Evolutionary conservation across 2,329 filamentous ascomycete genomes (phyloP).

Genomic region (Monilinia aucupariae): DNA sequence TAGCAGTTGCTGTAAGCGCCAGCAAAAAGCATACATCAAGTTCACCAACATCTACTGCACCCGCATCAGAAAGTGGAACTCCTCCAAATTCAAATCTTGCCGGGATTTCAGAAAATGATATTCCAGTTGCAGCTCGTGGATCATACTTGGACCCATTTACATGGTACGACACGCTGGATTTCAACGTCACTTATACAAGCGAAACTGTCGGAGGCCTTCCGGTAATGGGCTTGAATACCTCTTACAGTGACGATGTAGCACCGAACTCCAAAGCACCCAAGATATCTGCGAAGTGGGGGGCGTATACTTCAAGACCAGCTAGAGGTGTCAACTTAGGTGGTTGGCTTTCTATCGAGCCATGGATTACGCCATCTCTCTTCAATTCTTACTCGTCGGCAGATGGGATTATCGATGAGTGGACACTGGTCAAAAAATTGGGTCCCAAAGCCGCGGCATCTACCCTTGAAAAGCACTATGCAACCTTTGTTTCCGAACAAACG

Average conservation of each 20-base stretch:
- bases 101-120: conserved; percentile 43
- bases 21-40: conserved; percentile 52
- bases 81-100: conserved; percentile 44
- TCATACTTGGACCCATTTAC: conserved; percentile 82
- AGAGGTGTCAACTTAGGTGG: conserved; percentile 90
- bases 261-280: conserved; percentile 78
- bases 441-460: conserved; percentile 54
- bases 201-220: conserved; percentile 80
- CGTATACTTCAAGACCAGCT: conserved; percentile 73
- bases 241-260: conserved; percentile 76
- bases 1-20: conserved; percentile 60
- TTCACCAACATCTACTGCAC: conserved; percentile 21
- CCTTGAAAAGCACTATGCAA: conserved; percentile 87
- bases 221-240: conserved; percentile 78
- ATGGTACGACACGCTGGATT: conserved; percentile 85
- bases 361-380: conserved; percentile 92
- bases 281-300: conserved; percentile 67
- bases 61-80: conserved; percentile 21
- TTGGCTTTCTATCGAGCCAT: conserved; percentile 90
- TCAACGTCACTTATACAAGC: conserved; percentile 91
- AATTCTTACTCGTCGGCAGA: conserved; percentile 47
- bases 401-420: conserved; percentile 82
- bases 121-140: conserved; percentile 60
- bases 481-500: conserved; percentile 77
- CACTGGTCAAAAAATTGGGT: conserved; percentile 66